A percentile compares a stretch with the other conserved stretches of the same genome.
Evolutionary conservation across 2,329 filamentous ascomycete genomes (phyloP).

Genomic region (Thielaviopsis musarum): DNA sequence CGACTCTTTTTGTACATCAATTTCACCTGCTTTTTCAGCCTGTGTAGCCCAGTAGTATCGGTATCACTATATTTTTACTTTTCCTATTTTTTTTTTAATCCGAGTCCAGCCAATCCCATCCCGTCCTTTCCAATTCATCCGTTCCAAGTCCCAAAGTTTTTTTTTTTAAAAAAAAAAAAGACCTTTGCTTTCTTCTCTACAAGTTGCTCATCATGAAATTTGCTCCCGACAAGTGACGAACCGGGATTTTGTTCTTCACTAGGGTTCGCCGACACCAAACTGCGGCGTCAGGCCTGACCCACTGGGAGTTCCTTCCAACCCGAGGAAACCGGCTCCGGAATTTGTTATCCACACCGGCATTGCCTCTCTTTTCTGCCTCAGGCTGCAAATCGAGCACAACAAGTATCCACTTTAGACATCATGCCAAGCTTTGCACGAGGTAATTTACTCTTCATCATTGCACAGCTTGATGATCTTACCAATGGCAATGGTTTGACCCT

Average conservation of each 20-base stretch:
- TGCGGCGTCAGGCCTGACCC: neutral
- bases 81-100: neutral
- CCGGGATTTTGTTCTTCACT: too few species aligned
- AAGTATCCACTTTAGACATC: constrained; percentile 1
- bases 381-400: neutral
- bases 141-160: neutral
- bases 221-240: too few species aligned
- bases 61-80: neutral
- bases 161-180: too few species aligned
- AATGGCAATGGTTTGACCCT: constrained; percentile 98
- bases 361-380: neutral
- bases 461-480: constrained; percentile 93
- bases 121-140: neutral
- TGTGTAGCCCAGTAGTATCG: neutral
- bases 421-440: constrained; percentile 7
- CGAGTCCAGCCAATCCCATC: neutral
- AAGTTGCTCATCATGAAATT: neutral
- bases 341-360: neutral
- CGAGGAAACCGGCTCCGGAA: neutral
- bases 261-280: neutral
- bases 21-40: neutral
- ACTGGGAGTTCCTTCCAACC: neutral
- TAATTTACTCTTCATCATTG: constrained; percentile 21
- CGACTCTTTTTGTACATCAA: too few species aligned
- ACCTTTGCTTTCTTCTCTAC: neutral